phyloP scores from a whole-genome alignment of 805 yeast genomes.

The Metschnikowia santaceciliae region DNA sequence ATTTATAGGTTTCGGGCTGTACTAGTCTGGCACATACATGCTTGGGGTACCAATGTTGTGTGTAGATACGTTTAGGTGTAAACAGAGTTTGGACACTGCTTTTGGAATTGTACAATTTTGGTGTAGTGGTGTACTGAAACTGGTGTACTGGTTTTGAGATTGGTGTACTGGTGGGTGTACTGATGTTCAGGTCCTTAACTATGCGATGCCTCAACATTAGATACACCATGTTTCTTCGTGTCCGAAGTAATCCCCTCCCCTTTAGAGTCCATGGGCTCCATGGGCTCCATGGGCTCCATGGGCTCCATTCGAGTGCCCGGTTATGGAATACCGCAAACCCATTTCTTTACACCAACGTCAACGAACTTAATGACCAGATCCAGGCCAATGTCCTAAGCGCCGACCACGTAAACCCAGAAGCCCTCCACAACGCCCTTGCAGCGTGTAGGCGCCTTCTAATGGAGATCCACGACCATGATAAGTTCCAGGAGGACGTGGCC shows the following conservation, averaged over 20 bases:
- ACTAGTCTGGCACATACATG: too few species aligned
- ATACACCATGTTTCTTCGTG: neutral
- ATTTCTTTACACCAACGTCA: conserved; percentile 12
- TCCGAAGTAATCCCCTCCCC: neutral
- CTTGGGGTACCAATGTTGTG: neutral
- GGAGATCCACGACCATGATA: conserved; percentile 19
- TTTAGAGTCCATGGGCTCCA: neutral
- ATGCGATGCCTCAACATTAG: too few species aligned
- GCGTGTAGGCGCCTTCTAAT: conserved; percentile 23
- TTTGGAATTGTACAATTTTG: neutral
- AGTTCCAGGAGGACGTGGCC: conserved; percentile 22
- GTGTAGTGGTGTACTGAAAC: neutral
- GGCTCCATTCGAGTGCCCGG: neutral
- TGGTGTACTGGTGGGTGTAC: neutral
- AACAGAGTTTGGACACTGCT: too few species aligned
- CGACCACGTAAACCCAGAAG: conserved; percentile 1
- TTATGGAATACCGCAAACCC: neutral
- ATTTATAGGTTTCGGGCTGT: too few species aligned
- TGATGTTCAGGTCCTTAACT: neutral
- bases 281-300: too few species aligned
- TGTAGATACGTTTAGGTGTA: too few species aligned
- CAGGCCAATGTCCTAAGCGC: conserved; percentile 4
- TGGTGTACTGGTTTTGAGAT: neutral
- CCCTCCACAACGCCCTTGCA: conserved; percentile 20
- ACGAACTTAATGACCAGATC: conserved; percentile 13